A percentile compares a stretch with the other conserved stretches of the same genome.
Conservation (phyloP, 2,329 filamentous ascomycete genomes). For the Peltaster fructicola region DNA sequence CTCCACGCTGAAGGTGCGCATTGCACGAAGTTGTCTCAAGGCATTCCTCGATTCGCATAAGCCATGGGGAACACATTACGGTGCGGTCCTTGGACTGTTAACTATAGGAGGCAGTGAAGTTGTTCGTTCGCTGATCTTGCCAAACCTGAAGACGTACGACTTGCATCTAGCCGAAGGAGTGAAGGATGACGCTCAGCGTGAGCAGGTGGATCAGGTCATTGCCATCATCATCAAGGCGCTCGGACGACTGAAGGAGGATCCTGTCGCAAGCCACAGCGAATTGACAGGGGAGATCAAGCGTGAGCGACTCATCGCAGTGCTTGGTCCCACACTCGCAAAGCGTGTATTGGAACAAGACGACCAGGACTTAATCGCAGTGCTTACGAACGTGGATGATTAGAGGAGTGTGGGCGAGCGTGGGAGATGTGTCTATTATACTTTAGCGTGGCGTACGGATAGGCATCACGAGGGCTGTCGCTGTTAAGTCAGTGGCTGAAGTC, state of each 20-base stretch:
- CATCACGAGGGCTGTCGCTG: no score
- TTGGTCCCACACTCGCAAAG: no score
- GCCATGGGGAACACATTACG: slow-evolving; percentile 71
- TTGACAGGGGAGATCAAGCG: no score
- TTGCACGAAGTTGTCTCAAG: slow-evolving; percentile 86
- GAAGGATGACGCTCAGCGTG: slow-evolving; percentile 35
- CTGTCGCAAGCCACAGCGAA: slow-evolving; percentile 8
- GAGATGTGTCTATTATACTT: no score
- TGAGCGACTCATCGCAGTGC: no score
- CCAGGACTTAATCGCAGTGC: no score
- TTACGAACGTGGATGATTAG: no score
- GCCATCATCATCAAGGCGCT: slow-evolving; percentile 39
- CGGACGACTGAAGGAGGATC: slow-evolving; percentile 33
- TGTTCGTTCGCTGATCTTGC: slow-evolving; percentile 45
- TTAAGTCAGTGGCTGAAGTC: no score
- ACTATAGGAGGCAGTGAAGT: slow-evolving; percentile 55
- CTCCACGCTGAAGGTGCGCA: slow-evolving; percentile 65
- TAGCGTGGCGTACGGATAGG: no score
- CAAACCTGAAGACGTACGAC: slow-evolving; percentile 48
- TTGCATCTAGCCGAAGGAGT: slow-evolving; percentile 39
- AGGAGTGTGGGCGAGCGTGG: no score
- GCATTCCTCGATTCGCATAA: slow-evolving; percentile 76
- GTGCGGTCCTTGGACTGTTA: slow-evolving; percentile 64
- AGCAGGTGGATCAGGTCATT: slow-evolving; percentile 44
- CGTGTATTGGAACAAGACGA: no score